These are phyloP conservation scores for Lophium mytilinum DNA, from an alignment of 495 filamentous ascomycete species.

Conservation along the genomic window DNA sequence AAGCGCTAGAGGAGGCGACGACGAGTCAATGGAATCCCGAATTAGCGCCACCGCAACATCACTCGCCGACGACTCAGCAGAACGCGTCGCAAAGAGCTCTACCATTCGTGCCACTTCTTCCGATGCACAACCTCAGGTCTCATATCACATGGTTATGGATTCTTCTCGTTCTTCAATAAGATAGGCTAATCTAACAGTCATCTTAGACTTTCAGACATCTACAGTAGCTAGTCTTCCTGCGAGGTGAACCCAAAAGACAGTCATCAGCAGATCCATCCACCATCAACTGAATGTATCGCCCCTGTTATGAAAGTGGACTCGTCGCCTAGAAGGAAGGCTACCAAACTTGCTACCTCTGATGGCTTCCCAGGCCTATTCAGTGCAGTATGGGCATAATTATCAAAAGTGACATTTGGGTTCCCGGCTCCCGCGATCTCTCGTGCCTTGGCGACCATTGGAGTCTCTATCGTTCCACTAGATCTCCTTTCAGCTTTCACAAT, in stretches of 20 bases:
- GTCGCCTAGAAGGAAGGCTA: conserved; percentile 13
- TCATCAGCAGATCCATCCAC: conserved; percentile 22
- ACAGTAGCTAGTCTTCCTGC: neutral
- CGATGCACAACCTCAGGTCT: no score
- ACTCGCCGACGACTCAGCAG: no score
- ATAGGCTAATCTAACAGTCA: no score
- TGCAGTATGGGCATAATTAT: conserved; percentile 3
- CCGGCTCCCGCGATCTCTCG: neutral
- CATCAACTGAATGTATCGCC: conserved; percentile 21
- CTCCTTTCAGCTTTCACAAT: neutral
- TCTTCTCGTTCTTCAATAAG: no score
- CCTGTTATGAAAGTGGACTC: conserved; percentile 19
- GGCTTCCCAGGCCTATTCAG: conserved; percentile 11
- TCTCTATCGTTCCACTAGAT: conserved; percentile 5
- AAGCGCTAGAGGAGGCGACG: no score
- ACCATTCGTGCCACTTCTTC: no score
- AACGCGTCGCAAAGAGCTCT: no score
- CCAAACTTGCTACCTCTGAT: conserved; percentile 7
- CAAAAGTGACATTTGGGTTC: neutral
- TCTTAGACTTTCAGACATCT: neutral
- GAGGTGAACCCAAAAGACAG: neutral
- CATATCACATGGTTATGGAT: no score
- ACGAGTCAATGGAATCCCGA: no score
- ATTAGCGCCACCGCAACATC: no score
- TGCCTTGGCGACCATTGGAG: conserved; percentile 7